These are phyloP conservation scores for Diddensiella caesifluorescens DNA, from an alignment of 805 yeast genomes.

Conservation along the genomic window DNA sequence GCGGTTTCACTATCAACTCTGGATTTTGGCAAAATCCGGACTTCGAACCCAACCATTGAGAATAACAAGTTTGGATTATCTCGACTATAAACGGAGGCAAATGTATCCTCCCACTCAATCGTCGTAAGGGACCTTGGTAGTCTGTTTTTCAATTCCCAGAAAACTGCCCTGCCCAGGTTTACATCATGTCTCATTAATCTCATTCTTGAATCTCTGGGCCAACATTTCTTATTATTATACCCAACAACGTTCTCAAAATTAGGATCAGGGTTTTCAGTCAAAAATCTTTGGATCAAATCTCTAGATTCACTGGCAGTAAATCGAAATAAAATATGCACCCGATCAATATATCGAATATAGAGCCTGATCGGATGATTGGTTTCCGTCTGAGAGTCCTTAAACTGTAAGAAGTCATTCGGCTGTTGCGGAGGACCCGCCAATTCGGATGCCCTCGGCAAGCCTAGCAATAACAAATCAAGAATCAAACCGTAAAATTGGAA, in stretches of 20 bases:
- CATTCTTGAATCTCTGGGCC: conserved; percentile 95
- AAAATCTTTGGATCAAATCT: conserved; percentile 66
- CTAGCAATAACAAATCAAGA: conserved; percentile 74
- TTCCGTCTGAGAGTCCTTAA: conserved; percentile 54
- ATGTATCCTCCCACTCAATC: conserved; percentile 72
- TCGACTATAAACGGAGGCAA: conserved; percentile 82
- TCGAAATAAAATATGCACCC: conserved; percentile 71
- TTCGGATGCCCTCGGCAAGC: conserved; percentile 81
- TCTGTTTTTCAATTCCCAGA: conserved; percentile 82
- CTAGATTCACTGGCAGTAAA: conserved; percentile 69
- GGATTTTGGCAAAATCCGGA: conserved; percentile 73
- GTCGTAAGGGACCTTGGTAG: conserved; percentile 70
- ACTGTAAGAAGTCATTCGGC: conserved; percentile 79
- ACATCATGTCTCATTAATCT: conserved; percentile 86
- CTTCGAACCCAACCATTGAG: conserved; percentile 93
- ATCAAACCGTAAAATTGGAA: conserved; percentile 86
- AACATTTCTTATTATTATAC: conserved; percentile 81
- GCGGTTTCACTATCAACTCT: conserved; percentile 52
- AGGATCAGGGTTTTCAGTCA: conserved; percentile 87
- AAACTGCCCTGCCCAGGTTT: conserved; percentile 83
- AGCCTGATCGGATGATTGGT: conserved; percentile 67
- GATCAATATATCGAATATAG: conserved; percentile 80
- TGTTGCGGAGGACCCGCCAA: conserved; percentile 69
- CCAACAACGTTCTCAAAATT: conserved; percentile 82
- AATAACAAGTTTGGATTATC: conserved; percentile 87